Conservation (phyloP, 2,329 filamentous ascomycete species). For the Diaporthe sp. region DNA sequence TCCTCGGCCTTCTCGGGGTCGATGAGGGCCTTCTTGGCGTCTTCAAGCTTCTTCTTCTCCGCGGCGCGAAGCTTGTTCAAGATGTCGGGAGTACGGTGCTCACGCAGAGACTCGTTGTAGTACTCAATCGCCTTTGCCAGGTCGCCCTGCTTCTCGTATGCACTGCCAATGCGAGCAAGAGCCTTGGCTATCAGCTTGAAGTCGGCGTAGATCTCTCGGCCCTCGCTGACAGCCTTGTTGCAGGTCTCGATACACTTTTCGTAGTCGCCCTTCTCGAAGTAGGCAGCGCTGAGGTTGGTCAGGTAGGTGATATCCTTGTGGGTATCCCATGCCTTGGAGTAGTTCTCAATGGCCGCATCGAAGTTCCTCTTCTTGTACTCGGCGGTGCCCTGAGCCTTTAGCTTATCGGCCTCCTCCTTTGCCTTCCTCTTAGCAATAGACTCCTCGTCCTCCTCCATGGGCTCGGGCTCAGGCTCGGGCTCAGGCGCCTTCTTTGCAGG, state of each 20-base stretch:
- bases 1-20: slow-evolving; percentile 94
- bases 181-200: slow-evolving; percentile 99
- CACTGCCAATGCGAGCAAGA: slow-evolving; percentile 94
- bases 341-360: slow-evolving; percentile 93
- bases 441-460: slow-evolving; percentile 84
- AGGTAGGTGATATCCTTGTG: slow-evolving; percentile 98
- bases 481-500: slow-evolving; percentile 69
- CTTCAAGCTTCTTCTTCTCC: slow-evolving; percentile 86
- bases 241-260: slow-evolving; percentile 88
- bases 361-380: slow-evolving; percentile 99
- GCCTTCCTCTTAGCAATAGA: slow-evolving; percentile 86
- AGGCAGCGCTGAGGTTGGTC: slow-evolving; percentile 93
- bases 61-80: slow-evolving; percentile 91
- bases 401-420: slow-evolving; percentile 91
- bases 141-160: slow-evolving; percentile 92
- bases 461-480: slow-evolving; percentile 74
- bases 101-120: slow-evolving; percentile 94
- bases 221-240: slow-evolving; percentile 89
- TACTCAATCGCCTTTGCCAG: slow-evolving; percentile 83
- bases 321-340: slow-evolving; percentile 93
- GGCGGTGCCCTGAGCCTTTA: slow-evolving; percentile 94
- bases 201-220: slow-evolving; percentile 89
- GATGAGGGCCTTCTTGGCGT: slow-evolving; percentile 83
- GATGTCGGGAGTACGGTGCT: slow-evolving; percentile 95
- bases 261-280: slow-evolving; percentile 97